phyloP scores from a whole-genome alignment of 495 filamentous ascomycete genomes.

The Xylona heveae region DNA sequence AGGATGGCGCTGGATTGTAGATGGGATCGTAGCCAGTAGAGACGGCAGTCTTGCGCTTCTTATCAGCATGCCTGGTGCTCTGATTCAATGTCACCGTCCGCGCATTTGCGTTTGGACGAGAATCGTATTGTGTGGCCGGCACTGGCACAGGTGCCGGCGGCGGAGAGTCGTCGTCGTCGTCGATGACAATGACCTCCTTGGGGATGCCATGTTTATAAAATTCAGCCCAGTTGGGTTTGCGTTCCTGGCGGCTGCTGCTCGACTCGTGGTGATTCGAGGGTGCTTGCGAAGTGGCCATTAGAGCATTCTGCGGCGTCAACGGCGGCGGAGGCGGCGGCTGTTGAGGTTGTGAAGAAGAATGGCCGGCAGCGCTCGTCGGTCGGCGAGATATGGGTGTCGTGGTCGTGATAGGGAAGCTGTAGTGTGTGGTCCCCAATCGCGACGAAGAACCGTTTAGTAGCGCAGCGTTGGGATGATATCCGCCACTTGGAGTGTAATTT shows the following conservation, averaged over 20 bases:
- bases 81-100: slow-evolving; percentile 16
- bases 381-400: slow-evolving; percentile 14
- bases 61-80: slow-evolving; percentile 31
- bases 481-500: slow-evolving; percentile 29
- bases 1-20: slow-evolving; percentile 36
- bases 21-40: slow-evolving; percentile 42
- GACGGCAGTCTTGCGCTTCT: slow-evolving; percentile 40
- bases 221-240: slow-evolving; percentile 60
- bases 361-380: slow-evolving; percentile 11
- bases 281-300: background rate
- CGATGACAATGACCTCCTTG: slow-evolving; percentile 87
- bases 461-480: slow-evolving; percentile 29
- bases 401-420: slow-evolving; percentile 25
- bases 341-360: slow-evolving; percentile 1
- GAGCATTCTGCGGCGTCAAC: slow-evolving; percentile 2
- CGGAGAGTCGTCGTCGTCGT: slow-evolving; percentile 37
- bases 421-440: slow-evolving; percentile 25
- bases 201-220: slow-evolving; percentile 90
- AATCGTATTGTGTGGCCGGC: slow-evolving; percentile 10
- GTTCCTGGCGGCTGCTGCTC: slow-evolving; percentile 28
- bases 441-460: slow-evolving; percentile 27
- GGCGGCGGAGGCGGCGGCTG: too few species aligned
- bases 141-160: slow-evolving; percentile 28
- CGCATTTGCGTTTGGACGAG: slow-evolving; percentile 17
- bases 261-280: slow-evolving; percentile 7